phyloP scores from a whole-genome alignment of 768 basidiomycete species.

The Solioccasus polychromus region DNA sequence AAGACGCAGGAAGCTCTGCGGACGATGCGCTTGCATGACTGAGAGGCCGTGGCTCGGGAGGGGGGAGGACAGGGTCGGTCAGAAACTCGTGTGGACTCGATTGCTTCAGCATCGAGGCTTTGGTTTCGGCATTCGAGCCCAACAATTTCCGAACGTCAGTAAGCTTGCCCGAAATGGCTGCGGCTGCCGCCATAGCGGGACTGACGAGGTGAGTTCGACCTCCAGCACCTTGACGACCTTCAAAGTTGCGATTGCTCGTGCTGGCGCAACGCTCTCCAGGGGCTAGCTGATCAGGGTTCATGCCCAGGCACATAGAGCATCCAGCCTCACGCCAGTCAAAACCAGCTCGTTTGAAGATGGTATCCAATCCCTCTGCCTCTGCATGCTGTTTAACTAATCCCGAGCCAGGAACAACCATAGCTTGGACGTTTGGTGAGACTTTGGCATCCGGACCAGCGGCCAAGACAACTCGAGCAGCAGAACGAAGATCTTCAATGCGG shows the following conservation, averaged over 20 bases:
- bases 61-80: slow-evolving; percentile 59
- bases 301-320: slow-evolving; percentile 94
- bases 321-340: slow-evolving; percentile 96
- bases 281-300: slow-evolving; percentile 90
- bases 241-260: slow-evolving; percentile 92
- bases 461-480: slow-evolving; percentile 75
- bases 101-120: slow-evolving; percentile 61
- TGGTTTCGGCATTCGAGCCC: slow-evolving; percentile 43
- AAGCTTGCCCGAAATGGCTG: slow-evolving; percentile 81
- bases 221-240: slow-evolving; percentile 84
- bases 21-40: slow-evolving; percentile 33
- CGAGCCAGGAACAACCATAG: slow-evolving; percentile 92
- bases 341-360: slow-evolving; percentile 83
- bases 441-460: slow-evolving; percentile 71
- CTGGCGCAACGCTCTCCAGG: slow-evolving; percentile 86
- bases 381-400: slow-evolving; percentile 89
- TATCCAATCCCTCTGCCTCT: slow-evolving; percentile 84
- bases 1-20: slow-evolving; percentile 37
- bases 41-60: slow-evolving; percentile 46
- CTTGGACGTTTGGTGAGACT: slow-evolving; percentile 70
- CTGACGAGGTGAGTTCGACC: slow-evolving; percentile 87
- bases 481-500: slow-evolving; percentile 86
- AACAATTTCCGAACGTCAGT: slow-evolving; percentile 82
- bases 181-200: slow-evolving; percentile 92
- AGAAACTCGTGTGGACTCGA: slow-evolving; percentile 74